Percentiles rank a stretch among this genome's conserved stretches.
These are phyloP conservation scores for Mortierella sp. DNA, from an alignment of 371 early-diverging fungal species.

Conservation along the genomic window DNA sequence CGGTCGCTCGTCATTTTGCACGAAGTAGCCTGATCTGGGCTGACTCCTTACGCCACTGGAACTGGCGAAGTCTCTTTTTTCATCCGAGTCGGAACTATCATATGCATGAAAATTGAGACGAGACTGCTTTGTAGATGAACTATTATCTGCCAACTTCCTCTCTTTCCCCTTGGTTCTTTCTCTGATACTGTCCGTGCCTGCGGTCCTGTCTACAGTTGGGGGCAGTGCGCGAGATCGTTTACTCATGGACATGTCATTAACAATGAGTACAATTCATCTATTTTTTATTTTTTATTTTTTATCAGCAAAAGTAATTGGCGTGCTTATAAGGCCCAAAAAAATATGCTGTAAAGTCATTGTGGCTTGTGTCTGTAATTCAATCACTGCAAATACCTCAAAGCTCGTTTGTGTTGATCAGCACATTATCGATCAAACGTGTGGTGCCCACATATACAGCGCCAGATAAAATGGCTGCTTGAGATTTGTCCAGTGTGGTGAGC, in stretches of 20 bases:
- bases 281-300: neutral
- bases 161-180: neutral
- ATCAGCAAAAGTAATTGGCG: too few relatives aligned
- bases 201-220: neutral
- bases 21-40: neutral
- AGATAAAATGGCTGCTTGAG: slow-evolving; percentile 84
- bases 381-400: slow-evolving; percentile 17
- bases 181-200: neutral
- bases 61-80: neutral
- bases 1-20: neutral
- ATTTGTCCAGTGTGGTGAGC: slow-evolving; percentile 60
- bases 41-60: neutral
- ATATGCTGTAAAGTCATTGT: neutral
- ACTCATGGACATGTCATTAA: neutral
- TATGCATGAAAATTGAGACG: slow-evolving; percentile 6
- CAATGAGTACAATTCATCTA: neutral
- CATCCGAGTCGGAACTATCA: slow-evolving; percentile 25
- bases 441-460: slow-evolving; percentile 91
- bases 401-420: slow-evolving; percentile 63
- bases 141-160: neutral
- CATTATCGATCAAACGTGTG: slow-evolving; percentile 96
- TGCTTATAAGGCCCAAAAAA: too few relatives aligned
- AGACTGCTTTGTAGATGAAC: slow-evolving; percentile 2
- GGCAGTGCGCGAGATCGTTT: neutral
- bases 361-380: slow-evolving; percentile 2